These are phyloP conservation scores for Emericellopsis terricola DNA, from an alignment of 495 filamentous ascomycete species.

Conservation along the genomic window DNA sequence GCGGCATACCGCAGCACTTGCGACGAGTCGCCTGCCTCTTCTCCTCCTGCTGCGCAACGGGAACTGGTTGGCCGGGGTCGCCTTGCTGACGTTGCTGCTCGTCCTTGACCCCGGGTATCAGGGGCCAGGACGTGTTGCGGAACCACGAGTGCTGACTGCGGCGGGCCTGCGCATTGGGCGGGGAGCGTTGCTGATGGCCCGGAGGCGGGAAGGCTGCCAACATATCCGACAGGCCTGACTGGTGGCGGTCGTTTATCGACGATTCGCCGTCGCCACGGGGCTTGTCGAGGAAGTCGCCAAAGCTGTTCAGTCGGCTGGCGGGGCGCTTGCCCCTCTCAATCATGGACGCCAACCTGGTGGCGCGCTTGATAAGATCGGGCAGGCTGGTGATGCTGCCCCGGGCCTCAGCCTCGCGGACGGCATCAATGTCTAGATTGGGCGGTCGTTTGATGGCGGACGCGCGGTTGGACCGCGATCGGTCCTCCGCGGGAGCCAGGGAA, in stretches of 20 bases:
- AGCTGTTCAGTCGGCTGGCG: constrained; percentile 45
- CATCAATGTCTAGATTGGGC: constrained; percentile 60
- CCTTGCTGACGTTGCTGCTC: too few relatives aligned
- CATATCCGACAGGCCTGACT: constrained; percentile 66
- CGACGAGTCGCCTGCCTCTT: constrained; percentile 7
- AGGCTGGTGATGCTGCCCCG: constrained; percentile 81
- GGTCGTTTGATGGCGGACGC: constrained; percentile 43
- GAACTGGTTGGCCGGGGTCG: too few relatives aligned
- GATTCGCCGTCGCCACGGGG: constrained; percentile 8
- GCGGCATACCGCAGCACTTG: constrained; percentile 58
- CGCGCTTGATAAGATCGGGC: constrained; percentile 74
- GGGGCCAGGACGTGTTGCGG: constrained; percentile 19
- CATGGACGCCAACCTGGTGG: constrained; percentile 72
- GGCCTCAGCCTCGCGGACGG: constrained; percentile 58
- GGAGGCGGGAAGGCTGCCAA: constrained; percentile 84
- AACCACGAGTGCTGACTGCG: constrained; percentile 5
- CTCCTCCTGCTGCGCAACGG: too few relatives aligned
- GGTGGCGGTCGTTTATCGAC: constrained; percentile 9
- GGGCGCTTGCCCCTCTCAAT: constrained; percentile 70
- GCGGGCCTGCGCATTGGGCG: constrained; percentile 30
- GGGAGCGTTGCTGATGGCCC: too few relatives aligned
- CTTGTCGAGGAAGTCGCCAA: constrained; percentile 25
- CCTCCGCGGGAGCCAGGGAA: too few relatives aligned
- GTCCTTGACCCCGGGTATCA: too few relatives aligned
- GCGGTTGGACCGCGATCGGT: too few relatives aligned